phyloP scores from a whole-genome alignment of 2,329 filamentous ascomycete species.

The Sporothrix sp. region DNA sequence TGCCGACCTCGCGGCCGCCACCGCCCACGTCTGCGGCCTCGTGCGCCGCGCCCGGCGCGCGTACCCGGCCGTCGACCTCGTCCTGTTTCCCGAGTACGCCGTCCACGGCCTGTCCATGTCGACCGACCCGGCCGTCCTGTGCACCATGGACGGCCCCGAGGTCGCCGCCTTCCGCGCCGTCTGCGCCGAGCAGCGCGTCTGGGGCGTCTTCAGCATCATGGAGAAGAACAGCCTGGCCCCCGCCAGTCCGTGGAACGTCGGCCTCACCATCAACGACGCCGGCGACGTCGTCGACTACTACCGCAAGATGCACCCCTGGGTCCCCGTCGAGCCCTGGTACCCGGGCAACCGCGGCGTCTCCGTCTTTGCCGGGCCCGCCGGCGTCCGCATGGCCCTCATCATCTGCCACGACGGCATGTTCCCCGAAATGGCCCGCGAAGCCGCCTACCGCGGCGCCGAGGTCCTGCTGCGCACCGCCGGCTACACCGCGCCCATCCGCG shows the following conservation, averaged over 20 bases:
- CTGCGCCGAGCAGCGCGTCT: conserved; percentile 6
- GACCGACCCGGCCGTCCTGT: conserved; percentile 4
- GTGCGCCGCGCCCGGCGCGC: conserved; percentile 8
- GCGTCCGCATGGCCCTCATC: conserved; percentile 9
- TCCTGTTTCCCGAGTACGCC: conserved; percentile 12
- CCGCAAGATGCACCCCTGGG: conserved; percentile 13
- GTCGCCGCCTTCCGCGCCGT: conserved; percentile 7
- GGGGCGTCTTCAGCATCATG: conserved; percentile 13
- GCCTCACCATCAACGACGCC: conserved; percentile 4
- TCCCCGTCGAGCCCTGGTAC: conserved; percentile 11
- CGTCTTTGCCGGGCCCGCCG: conserved; percentile 6
- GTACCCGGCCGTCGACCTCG: conserved; percentile 8
- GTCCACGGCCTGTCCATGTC: conserved; percentile 10
- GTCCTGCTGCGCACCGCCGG: conserved; percentile 9
- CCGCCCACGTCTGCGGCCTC: conserved; percentile 2
- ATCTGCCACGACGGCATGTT: conserved; percentile 14
- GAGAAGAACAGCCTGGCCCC: neutral
- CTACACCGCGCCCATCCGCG: conserved; percentile 10
- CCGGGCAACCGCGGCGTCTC: conserved; percentile 7
- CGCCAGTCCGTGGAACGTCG: conserved; percentile 5
- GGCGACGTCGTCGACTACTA: conserved; percentile 7
- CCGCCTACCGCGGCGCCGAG: conserved; percentile 9
- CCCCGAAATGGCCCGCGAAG: conserved; percentile 11
- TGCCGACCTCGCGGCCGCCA: neutral
- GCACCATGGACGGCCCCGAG: conserved; percentile 9